These are phyloP conservation scores for Paxillus involutus DNA, from an alignment of 768 basidiomycete genomes.

Conservation along the genomic window DNA sequence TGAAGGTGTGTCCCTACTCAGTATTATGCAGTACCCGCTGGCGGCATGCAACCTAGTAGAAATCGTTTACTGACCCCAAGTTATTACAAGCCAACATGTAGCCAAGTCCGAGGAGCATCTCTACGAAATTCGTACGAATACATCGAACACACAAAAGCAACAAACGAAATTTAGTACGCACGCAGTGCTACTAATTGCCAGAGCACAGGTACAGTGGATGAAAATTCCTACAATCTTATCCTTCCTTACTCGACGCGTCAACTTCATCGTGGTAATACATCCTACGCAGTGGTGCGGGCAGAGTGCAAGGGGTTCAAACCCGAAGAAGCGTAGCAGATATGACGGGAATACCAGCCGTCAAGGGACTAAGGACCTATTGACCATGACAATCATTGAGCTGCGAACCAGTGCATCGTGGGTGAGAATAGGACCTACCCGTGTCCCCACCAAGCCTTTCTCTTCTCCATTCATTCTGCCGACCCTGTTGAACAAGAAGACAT, in stretches of 20 bases:
- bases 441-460: not conserved
- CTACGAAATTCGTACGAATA: not conserved
- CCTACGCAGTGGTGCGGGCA: too few species aligned
- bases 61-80: not conserved
- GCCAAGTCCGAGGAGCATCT: not conserved
- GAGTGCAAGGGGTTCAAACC: too few species aligned
- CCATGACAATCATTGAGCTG: not conserved
- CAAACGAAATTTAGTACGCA: not conserved
- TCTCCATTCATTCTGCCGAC: not conserved
- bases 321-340: constrained; percentile 1
- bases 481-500: not conserved
- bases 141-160: not conserved
- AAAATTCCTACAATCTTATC: too few species aligned
- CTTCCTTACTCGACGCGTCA: too few species aligned
- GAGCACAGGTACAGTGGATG: too few species aligned
- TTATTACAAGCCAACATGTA: not conserved
- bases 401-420: not conserved
- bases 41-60: not conserved
- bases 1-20: not conserved
- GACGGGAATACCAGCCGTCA: constrained; percentile 1
- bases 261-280: too few species aligned
- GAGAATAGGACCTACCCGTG: not conserved
- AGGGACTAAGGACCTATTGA: constrained; percentile 6
- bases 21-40: not conserved
- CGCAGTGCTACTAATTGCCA: too few species aligned